phyloP scores from a whole-genome alignment of 257 asterid species.

The Verbascum thapsus region DNA sequence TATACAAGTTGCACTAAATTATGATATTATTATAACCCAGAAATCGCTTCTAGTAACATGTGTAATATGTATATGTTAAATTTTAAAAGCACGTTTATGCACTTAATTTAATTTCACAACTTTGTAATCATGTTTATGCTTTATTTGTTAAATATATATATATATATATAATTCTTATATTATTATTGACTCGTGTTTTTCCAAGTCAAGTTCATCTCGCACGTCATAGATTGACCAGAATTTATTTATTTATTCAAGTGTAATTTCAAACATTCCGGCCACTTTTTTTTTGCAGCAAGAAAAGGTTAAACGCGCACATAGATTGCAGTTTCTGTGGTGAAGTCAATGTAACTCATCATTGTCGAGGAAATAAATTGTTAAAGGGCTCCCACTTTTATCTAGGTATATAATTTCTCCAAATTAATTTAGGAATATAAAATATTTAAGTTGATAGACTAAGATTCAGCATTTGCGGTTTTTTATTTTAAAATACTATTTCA shows the following conservation, averaged over 20 bases:
- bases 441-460: background rate
- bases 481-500: too few species aligned
- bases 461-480: too few species aligned
- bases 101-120: too few species aligned
- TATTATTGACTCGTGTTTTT: background rate
- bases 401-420: background rate
- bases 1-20: background rate
- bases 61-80: too few species aligned
- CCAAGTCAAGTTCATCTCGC: background rate
- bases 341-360: slow-evolving; percentile 25
- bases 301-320: slow-evolving; percentile 1
- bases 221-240: background rate
- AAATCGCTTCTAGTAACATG: too few species aligned
- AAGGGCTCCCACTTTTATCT: slow-evolving; percentile 9
- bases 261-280: slow-evolving; percentile 39
- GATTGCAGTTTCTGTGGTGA: background rate
- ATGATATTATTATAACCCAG: background rate
- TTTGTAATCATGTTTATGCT: too few species aligned
- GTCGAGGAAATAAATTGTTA: background rate
- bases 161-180: background rate
- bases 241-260: slow-evolving; percentile 5
- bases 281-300: slow-evolving; percentile 23
- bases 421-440: background rate
- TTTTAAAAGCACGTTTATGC: too few species aligned
- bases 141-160: too few species aligned